phyloP scores from a whole-genome alignment of 106 monocot genomes.

The Ottelia alismoides region DNA sequence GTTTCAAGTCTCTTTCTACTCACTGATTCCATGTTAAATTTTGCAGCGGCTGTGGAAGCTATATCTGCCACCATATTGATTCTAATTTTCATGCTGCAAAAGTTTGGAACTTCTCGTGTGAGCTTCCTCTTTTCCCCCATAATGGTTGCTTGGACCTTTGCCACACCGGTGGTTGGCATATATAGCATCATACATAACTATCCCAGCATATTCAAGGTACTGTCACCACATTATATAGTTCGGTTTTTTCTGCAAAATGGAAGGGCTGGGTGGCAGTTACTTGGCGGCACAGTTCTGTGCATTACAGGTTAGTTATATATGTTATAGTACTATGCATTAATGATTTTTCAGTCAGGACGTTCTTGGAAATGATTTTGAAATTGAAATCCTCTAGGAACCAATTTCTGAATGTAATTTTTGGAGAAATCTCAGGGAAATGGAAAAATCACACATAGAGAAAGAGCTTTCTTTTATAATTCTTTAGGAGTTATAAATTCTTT shows the following conservation, averaged over 20 bases:
- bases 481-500: too few species aligned
- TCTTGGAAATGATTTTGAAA: too few species aligned
- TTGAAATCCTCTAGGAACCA: too few species aligned
- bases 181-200: constrained; percentile 52
- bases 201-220: constrained; percentile 53
- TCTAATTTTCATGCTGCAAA: constrained; percentile 60
- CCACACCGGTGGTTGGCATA: constrained; percentile 59
- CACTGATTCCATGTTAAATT: background rate
- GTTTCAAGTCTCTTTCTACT: too few species aligned
- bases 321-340: too few species aligned
- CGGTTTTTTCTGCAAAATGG: constrained; percentile 50
- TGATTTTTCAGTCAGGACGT: too few species aligned
- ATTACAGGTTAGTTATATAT: constrained; percentile 67
- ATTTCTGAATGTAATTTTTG: too few species aligned
- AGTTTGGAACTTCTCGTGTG: constrained; percentile 53
- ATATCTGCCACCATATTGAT: constrained; percentile 45
- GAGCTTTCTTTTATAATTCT: too few species aligned
- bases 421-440: too few species aligned
- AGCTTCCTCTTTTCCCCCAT: constrained; percentile 88
- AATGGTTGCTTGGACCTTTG: constrained; percentile 69
- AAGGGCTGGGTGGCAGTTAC: constrained; percentile 50
- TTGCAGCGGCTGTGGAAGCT: constrained; percentile 42
- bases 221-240: constrained; percentile 69
- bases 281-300: constrained; percentile 67
- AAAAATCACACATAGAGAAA: too few species aligned